These are phyloP conservation scores for Candida hungchunana DNA, from an alignment of 805 yeast species.

Conservation along the genomic window DNA sequence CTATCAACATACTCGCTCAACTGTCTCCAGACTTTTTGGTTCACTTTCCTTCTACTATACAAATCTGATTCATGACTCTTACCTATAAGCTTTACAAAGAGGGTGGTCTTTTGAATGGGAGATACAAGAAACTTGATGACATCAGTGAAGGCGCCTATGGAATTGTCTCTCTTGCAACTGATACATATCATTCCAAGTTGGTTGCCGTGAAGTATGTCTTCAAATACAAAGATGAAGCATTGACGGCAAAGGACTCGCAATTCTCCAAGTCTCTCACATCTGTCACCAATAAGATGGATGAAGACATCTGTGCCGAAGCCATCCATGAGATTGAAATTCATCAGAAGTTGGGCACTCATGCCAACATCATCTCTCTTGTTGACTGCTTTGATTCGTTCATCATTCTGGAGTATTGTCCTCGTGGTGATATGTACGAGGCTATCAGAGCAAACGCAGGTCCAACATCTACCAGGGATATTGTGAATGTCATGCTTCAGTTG, in stretches of 20 bases:
- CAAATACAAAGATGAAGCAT: conserved; percentile 43
- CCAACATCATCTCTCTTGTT: conserved; percentile 53
- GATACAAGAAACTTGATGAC: conserved; percentile 66
- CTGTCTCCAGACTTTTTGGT: not conserved
- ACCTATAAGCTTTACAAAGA: conserved; percentile 37
- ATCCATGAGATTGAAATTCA: conserved; percentile 65
- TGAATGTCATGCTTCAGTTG: conserved; percentile 56
- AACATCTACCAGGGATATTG: conserved; percentile 37
- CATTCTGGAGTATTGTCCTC: conserved; percentile 76
- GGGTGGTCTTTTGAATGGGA: conserved; percentile 50
- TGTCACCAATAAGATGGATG: conserved; percentile 30
- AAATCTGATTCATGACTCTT: conserved; percentile 8
- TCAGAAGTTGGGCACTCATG: conserved; percentile 53
- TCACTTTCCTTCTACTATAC: not conserved
- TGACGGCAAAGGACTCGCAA: conserved; percentile 24
- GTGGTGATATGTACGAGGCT: conserved; percentile 85
- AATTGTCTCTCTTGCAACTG: conserved; percentile 82
- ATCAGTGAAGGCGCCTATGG: conserved; percentile 94
- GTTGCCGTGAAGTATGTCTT: conserved; percentile 87
- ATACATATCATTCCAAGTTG: conserved; percentile 43
- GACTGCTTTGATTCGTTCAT: conserved; percentile 66
- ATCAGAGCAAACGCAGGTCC: conserved; percentile 62
- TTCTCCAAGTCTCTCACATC: conserved; percentile 30
- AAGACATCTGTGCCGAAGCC: conserved; percentile 51
- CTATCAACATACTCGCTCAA: too few relatives aligned